Evolutionary conservation across 2,329 filamentous ascomycete species (phyloP), one percentile per base, ranked within the genome.

Genomic region (Paecilomyces sp.): DNA sequence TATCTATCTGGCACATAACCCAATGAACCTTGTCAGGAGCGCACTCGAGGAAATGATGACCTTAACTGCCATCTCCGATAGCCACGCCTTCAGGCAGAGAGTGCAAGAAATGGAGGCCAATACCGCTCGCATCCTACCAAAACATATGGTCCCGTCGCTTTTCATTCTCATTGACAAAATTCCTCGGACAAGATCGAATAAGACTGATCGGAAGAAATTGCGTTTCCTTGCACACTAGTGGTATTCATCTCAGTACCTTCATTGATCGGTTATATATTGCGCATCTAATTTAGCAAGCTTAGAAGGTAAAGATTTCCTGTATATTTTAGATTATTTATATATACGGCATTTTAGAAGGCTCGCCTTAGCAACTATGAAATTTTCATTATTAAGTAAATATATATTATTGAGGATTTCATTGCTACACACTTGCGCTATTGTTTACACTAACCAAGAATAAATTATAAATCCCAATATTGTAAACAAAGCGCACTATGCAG

Each of bases 121-220:
- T 11, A 59, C 66, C 9, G 33, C 56, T 1, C 18, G 61, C 28
- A 63, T 12, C 18, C 54, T 68, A 52, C 67, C 67, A 0, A 51
- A 24, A 9, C 63, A 68, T 55, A 66, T 65, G 51, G 50, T 63
- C 2, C 67, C 67, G 4, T 58, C 59, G 11, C n/a, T 67, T 25
- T 67, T 67, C 51, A 22, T 67, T 1, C 62, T 65, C 3, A 56
- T 67, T 6, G 63, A 65, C 34, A 56, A 60, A 9, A 56, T 68
- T 1, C 67, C 67, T 8, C 62, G 64, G 9, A 68, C 67, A 6
- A 66, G 61, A 33, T 67, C 66, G 1, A 68, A 67, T 18, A 68
- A 68, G 61, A 64, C 61, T 1, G 67, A 68, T 61, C 66, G 67
- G 2, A 57, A 65, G 1, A 65, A 63, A 36, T 55, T 68, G 7